Evolutionary conservation across 75 land plant genomes (phyloP), one percentile per base, ranked within the genome.

Genomic region (Ceratopteris richardii): DNA sequence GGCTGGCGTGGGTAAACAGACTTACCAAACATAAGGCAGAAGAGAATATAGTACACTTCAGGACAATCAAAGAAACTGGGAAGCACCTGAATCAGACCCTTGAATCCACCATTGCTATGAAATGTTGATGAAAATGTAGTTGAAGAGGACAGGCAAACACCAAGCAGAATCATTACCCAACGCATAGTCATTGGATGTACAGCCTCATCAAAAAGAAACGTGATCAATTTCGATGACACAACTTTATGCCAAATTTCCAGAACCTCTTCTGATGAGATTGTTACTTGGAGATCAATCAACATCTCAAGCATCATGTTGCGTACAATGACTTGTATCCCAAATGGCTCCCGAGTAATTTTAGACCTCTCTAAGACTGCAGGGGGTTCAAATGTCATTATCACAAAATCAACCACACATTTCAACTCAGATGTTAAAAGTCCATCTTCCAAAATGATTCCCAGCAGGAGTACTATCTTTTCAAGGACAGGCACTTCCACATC

Each of bases 351-450:
- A 29, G 39, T 16, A 47, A 84, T 67, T 46, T 72, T 62, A 46
- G 53, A 60, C 19, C 70, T 77, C 30, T 57, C 33, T 37, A 44
- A 59, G 39, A 75, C 31, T 60, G 71, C 75, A 16, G 97, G 88
- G n/a, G 99, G 99, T 36, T 90, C 96, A 80, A 90, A 95, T 51
- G 97, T 95, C 97, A 95, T 95, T 26, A 90, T 80, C 0, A 95
- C 86, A 73, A 95, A 95, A 54, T 82, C 89, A 16, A 95, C 97
- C 42, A 95, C 97, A 64, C 60, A 66, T 63, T 90, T 87, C 47
- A 95, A 73, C 65, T 95, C 99, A 56, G 82, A 75, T 20, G 65
- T 56, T 44, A 95, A 47, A 74, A 86, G 88, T 0, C 99, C 99
- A 80, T 95, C 97, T 64, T 90, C 88, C 64, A 95, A 62, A 54